A percentile compares a stretch with the other conserved stretches of the same genome.
phyloP scores from a whole-genome alignment of 2,329 filamentous ascomycete genomes.

The Penicillium sp. region DNA sequence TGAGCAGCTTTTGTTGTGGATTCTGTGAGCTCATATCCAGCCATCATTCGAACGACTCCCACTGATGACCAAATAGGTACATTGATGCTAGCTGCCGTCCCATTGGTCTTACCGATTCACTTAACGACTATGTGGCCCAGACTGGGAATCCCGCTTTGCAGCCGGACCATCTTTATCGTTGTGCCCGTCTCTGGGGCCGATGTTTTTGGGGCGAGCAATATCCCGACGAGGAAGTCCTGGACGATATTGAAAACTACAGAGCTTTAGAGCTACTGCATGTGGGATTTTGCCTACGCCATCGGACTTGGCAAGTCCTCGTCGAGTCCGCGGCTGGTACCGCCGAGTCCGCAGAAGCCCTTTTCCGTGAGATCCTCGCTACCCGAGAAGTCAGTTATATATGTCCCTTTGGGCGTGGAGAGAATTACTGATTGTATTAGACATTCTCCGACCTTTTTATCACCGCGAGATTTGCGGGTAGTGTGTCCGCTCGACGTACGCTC shows the following conservation, averaged over 20 bases:
- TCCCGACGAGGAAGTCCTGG: conserved; percentile 35
- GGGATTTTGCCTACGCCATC: conserved; percentile 27
- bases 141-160: conserved; percentile 30
- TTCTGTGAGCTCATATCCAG: conserved; percentile 24
- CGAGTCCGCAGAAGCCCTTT: conserved; percentile 19
- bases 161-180: conserved; percentile 33
- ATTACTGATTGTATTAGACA: conserved; percentile 21
- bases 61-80: conserved; percentile 19
- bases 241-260: conserved; percentile 39
- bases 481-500: conserved; percentile 31
- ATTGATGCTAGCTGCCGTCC: conserved; percentile 29
- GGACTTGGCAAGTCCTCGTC: conserved; percentile 28
- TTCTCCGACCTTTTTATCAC: conserved; percentile 37
- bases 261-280: conserved; percentile 32
- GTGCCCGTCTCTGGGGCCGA: conserved; percentile 34
- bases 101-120: conserved; percentile 28
- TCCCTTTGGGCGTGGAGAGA: not conserved
- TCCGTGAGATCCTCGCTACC: conserved; percentile 23
- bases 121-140: conserved; percentile 32
- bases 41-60: not conserved
- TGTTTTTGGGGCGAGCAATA: conserved; percentile 38
- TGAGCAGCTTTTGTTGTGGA: conserved; percentile 36
- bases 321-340: conserved; percentile 14
- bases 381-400: conserved; percentile 21
- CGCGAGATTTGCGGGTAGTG: conserved; percentile 27